These are phyloP conservation scores for Phylloporus sp. DNA, from an alignment of 768 basidiomycete genomes.

Conservation along the genomic window DNA sequence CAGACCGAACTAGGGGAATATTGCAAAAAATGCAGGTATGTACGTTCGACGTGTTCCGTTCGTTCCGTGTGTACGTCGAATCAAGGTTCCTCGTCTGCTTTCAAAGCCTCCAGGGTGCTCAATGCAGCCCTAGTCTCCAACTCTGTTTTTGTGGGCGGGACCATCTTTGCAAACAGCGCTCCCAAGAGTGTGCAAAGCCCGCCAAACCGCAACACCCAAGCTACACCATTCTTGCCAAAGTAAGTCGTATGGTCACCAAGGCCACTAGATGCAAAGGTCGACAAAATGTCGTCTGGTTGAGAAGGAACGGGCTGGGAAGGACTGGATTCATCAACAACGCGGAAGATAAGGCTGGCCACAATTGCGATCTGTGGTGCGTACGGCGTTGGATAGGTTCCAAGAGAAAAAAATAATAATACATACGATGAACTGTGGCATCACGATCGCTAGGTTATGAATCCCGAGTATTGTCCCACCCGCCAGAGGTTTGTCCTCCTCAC, in stretches of 20 bases:
- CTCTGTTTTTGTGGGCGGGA: constrained; percentile 88
- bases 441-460: constrained; percentile 93
- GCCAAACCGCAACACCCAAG: constrained; percentile 92
- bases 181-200: constrained; percentile 81
- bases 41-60: neutral
- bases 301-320: constrained; percentile 11
- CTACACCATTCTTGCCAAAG: constrained; percentile 83
- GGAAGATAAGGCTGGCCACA: constrained; percentile 85
- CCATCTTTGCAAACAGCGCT: constrained; percentile 72
- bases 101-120: constrained; percentile 73
- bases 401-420: constrained; percentile 29
- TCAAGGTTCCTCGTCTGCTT: constrained; percentile 54
- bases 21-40: constrained; percentile 16
- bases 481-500: constrained; percentile 42
- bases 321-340: constrained; percentile 57
- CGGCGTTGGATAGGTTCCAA: neutral
- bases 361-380: constrained; percentile 65
- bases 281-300: constrained; percentile 33
- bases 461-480: constrained; percentile 91
- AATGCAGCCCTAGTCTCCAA: constrained; percentile 82
- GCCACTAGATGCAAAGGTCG: constrained; percentile 3
- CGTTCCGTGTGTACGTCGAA: neutral
- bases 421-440: constrained; percentile 91
- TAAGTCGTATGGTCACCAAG: constrained; percentile 53
- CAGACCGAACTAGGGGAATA: constrained; percentile 4